A percentile compares a stretch with the other conserved stretches of the same genome.
These are phyloP conservation scores for Phytophthora pisi DNA, from an alignment of 352 stramenopile genomes.

Conservation along the genomic window DNA sequence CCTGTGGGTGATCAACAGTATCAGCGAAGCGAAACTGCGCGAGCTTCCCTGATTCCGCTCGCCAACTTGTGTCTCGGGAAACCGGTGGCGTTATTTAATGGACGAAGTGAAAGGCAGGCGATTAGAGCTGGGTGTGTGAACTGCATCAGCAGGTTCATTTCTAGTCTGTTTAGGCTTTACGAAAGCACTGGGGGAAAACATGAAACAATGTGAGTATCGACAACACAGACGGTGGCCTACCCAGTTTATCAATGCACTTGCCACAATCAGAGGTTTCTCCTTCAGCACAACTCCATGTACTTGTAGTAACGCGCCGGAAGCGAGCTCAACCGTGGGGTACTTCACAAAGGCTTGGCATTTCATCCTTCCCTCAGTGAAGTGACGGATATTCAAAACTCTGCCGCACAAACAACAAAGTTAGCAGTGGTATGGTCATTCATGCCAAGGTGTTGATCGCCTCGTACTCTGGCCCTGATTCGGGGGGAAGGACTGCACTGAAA, in stretches of 20 bases:
- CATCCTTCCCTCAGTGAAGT: constrained; percentile 85
- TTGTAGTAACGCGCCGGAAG: constrained; percentile 50
- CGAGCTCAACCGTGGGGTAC: constrained; percentile 59
- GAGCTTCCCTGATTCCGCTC: constrained; percentile 26
- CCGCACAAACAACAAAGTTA: background rate
- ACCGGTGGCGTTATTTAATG: constrained; percentile 34
- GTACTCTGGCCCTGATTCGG: constrained; percentile 32
- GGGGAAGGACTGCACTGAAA: constrained; percentile 53
- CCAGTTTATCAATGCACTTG: constrained; percentile 39
- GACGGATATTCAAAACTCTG: constrained; percentile 59
- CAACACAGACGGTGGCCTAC: constrained; percentile 11
- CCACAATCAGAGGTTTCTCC: constrained; percentile 82
- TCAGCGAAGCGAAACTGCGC: constrained; percentile 78
- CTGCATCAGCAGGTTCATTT: constrained; percentile 14
- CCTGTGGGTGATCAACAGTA: constrained; percentile 88
- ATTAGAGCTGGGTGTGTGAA: constrained; percentile 13
- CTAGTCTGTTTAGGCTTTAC: constrained; percentile 30
- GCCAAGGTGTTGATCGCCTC: background rate
- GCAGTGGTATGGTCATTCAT: background rate
- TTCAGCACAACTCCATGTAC: constrained; percentile 79
- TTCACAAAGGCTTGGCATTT: constrained; percentile 88
- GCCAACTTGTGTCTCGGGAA: constrained; percentile 6
- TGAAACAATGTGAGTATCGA: constrained; percentile 32
- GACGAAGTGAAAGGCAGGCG: constrained; percentile 1
- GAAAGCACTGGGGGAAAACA: constrained; percentile 37